A percentile compares a stretch with the other conserved stretches of the same genome.
These are phyloP conservation scores for Trichoderma atroviride DNA, from an alignment of 2,329 filamentous ascomycete genomes.

Conservation along the genomic window DNA sequence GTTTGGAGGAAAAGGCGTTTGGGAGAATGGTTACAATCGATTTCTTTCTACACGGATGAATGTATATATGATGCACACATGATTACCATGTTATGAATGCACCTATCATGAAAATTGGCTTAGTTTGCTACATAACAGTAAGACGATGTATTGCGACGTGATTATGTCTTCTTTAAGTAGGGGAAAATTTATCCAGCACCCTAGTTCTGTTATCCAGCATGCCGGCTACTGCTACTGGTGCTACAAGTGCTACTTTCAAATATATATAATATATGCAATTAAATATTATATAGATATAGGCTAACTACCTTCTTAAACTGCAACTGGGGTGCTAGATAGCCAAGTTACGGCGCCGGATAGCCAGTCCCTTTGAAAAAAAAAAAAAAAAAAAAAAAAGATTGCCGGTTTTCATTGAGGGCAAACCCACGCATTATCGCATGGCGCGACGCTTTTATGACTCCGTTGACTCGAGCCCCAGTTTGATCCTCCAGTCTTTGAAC, in stretches of 20 bases:
- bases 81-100: neutral
- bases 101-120: neutral
- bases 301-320: too few species aligned
- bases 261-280: too few species aligned
- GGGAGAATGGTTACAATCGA: neutral
- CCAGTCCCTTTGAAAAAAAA: too few species aligned
- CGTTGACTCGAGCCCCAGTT: slow-evolving; percentile 44
- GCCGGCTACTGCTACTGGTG: too few species aligned
- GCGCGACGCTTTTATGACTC: neutral
- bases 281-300: too few species aligned
- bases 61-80: neutral
- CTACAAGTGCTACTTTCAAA: too few species aligned
- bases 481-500: slow-evolving; percentile 75
- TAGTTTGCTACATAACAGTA: neutral
- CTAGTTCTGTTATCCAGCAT: too few species aligned
- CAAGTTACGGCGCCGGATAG: neutral
- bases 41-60: neutral
- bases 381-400: too few species aligned
- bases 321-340: too few species aligned
- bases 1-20: neutral
- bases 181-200: too few species aligned
- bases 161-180: neutral
- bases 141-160: neutral
- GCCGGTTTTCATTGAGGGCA: too few species aligned
- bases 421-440: neutral